phyloP scores from a whole-genome alignment of 441 rosid genomes.

The Melastoma candidum region DNA sequence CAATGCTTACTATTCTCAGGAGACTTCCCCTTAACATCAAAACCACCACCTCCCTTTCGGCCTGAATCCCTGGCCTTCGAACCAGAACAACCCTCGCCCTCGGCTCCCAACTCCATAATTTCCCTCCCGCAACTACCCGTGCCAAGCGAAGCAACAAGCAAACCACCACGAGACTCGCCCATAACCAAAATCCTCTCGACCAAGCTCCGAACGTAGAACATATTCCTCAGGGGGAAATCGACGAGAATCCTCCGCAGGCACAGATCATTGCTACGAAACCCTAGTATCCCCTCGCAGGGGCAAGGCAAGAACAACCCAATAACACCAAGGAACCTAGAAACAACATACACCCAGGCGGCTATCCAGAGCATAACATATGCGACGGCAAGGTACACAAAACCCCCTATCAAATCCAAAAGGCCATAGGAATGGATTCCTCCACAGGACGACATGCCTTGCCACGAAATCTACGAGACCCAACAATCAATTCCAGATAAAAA shows the following conservation, averaged over 20 bases:
- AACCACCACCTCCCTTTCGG: conserved; percentile 18
- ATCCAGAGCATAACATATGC: conserved; percentile 42
- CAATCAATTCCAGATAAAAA: no score
- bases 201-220: conserved; percentile 24
- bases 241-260: conserved; percentile 37
- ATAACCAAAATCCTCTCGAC: conserved; percentile 18
- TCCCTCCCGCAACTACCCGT: conserved; percentile 10
- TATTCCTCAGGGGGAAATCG: conserved; percentile 28
- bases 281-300: conserved; percentile 34
- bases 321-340: conserved; percentile 22
- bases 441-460: conserved; percentile 20
- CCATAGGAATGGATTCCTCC: conserved; percentile 25
- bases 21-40: conserved; percentile 35
- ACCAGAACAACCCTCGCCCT: conserved; percentile 16
- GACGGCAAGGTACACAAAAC: conserved; percentile 36
- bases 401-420: conserved; percentile 25
- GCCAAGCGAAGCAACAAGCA: conserved; percentile 4
- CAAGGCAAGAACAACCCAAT: conserved; percentile 33
- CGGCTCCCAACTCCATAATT: conserved; percentile 17
- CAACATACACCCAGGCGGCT: conserved; percentile 25
- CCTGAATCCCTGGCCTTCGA: conserved; percentile 12
- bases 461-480: conserved; percentile 1
- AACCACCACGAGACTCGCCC: conserved; percentile 17
- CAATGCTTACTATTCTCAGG: conserved; percentile 38
- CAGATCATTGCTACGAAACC: conserved; percentile 19